Evolutionary conservation across 192 early-diverging fungal genomes (phyloP).

Genomic region (Martensiomyces pterosporus): DNA sequence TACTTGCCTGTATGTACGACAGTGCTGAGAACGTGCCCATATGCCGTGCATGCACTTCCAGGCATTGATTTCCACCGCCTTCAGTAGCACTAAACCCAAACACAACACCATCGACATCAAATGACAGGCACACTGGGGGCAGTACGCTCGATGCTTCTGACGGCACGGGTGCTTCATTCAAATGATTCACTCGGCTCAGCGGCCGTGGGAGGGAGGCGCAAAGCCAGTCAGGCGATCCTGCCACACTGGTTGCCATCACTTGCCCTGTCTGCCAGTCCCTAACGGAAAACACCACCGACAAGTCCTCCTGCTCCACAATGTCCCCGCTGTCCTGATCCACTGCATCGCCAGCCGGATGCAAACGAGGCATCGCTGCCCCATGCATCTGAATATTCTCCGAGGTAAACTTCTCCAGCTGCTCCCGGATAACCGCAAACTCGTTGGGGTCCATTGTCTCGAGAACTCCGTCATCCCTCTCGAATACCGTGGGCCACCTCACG

Average conservation of each 20-base stretch:
- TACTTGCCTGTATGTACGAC: constrained; percentile 71
- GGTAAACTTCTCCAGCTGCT: constrained; percentile 61
- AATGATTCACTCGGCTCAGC: neutral
- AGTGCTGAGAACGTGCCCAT: constrained; percentile 61
- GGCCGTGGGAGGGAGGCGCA: constrained; percentile 41
- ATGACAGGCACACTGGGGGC: constrained; percentile 57
- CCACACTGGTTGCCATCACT: constrained; percentile 42
- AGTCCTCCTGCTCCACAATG: constrained; percentile 19
- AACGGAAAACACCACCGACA: constrained; percentile 36
- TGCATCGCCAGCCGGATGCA: constrained; percentile 13
- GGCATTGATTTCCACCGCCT: constrained; percentile 17
- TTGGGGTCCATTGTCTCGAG: constrained; percentile 60
- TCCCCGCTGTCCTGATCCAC: constrained; percentile 37
- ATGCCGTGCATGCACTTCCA: constrained; percentile 39
- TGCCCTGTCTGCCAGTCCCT: constrained; percentile 34
- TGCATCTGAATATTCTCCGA: constrained; percentile 22
- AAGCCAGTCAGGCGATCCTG: constrained; percentile 61
- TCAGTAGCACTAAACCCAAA: constrained; percentile 45
- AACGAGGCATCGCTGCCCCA: constrained; percentile 1
- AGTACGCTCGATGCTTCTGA: constrained; percentile 5
- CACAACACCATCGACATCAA: constrained; percentile 68
- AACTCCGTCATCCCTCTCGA: constrained; percentile 56
- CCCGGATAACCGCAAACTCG: constrained; percentile 56
- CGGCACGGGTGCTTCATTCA: neutral
- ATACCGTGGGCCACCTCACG: constrained; percentile 65